Conservation (phyloP, 148 eudicot species). For the Pharnaceum exiguum region DNA sequence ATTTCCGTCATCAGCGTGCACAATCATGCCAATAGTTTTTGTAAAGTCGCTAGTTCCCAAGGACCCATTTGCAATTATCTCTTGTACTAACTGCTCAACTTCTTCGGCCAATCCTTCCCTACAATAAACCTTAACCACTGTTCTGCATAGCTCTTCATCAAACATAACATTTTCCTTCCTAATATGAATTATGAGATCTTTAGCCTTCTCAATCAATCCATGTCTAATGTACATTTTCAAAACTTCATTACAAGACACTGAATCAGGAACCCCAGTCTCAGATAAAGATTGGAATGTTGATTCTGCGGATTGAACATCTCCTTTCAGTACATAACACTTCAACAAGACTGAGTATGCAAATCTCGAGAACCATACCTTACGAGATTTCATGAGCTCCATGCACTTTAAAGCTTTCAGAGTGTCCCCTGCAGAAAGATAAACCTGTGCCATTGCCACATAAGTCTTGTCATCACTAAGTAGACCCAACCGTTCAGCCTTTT, state of each 20-base stretch:
- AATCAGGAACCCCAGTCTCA: conserved; percentile 57
- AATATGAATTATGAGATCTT: conserved; percentile 44
- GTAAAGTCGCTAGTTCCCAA: conserved; percentile 39
- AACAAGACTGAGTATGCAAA: conserved; percentile 52
- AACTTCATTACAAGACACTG: conserved; percentile 61
- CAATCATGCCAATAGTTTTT: conserved; percentile 32
- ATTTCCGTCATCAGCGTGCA: conserved; percentile 27
- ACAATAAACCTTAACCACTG: conserved; percentile 57
- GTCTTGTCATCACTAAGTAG: conserved; percentile 71
- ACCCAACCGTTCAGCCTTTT: conserved; percentile 57
- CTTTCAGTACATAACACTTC: conserved; percentile 61
- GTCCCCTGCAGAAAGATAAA: conserved; percentile 58
- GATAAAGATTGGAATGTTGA: conserved; percentile 50
- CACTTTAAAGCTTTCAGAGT: conserved; percentile 46
- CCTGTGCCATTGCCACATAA: conserved; percentile 86
- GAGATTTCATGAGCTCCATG: conserved; percentile 65
- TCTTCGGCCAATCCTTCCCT: conserved; percentile 60
- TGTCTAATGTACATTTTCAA: conserved; percentile 50
- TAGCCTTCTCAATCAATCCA: conserved; percentile 56
- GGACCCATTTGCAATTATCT: conserved; percentile 22
- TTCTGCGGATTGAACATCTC: conserved; percentile 68
- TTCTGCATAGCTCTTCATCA: conserved; percentile 56
- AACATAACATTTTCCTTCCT: conserved; percentile 53
- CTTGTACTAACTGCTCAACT: conserved; percentile 49
- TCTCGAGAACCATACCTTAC: conserved; percentile 49